phyloP scores from a whole-genome alignment of 371 early-diverging fungal genomes.

The Zychaea mexicana region DNA sequence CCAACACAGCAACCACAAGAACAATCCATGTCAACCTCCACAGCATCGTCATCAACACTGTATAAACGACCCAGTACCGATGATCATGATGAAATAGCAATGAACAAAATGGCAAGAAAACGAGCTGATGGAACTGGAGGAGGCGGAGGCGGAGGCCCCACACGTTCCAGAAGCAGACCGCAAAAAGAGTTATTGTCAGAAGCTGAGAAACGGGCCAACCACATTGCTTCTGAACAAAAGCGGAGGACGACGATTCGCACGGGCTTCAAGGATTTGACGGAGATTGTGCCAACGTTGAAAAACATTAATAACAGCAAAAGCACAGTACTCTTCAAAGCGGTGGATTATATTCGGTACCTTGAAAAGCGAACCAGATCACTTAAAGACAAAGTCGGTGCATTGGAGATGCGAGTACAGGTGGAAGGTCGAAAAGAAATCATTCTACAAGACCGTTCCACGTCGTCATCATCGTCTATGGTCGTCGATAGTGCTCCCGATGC shows the following conservation, averaged over 20 bases:
- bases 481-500: too few relatives aligned
- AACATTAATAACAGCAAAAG: constrained; percentile 60
- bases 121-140: too few relatives aligned
- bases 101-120: not conserved
- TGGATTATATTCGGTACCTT: constrained; percentile 52
- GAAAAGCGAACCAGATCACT: constrained; percentile 51
- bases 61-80: not conserved
- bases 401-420: constrained; percentile 50
- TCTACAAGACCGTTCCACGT: not conserved
- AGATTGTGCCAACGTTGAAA: constrained; percentile 79
- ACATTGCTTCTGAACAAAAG: constrained; percentile 90
- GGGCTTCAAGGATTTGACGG: constrained; percentile 83
- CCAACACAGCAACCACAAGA: not conserved
- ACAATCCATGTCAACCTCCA: not conserved
- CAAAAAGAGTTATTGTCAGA: constrained; percentile 79
- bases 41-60: not conserved
- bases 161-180: constrained; percentile 23
- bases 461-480: too few relatives aligned
- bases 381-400: constrained; percentile 48
- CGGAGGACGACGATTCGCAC: constrained; percentile 84
- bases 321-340: constrained; percentile 58
- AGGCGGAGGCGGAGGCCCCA: too few relatives aligned
- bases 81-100: not conserved
- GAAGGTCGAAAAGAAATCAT: constrained; percentile 22
- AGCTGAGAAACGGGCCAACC: constrained; percentile 88